Conservation (phyloP, 2,329 filamentous ascomycete genomes). For the Xylaria sp. region DNA sequence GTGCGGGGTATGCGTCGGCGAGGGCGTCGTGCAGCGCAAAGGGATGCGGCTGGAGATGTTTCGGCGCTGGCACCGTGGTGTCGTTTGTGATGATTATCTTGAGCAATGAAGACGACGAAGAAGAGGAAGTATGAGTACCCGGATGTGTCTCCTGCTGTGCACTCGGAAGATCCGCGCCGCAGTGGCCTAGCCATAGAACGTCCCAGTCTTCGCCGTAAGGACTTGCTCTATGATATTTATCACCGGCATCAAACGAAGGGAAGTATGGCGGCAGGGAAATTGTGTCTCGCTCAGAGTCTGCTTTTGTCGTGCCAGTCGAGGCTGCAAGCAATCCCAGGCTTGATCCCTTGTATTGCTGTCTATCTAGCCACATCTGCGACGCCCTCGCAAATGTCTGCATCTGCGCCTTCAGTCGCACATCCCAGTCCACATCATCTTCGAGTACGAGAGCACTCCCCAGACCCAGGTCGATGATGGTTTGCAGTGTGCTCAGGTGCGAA, state of each 20-base stretch:
- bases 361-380: slow-evolving; percentile 36
- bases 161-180: slow-evolving; percentile 33
- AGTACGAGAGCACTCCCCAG: slow-evolving; percentile 56
- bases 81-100: slow-evolving; percentile 29
- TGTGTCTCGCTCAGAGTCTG: neutral
- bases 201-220: slow-evolving; percentile 36
- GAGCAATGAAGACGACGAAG: slow-evolving; percentile 9
- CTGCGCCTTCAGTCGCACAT: slow-evolving; percentile 56
- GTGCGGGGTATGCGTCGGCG: slow-evolving; percentile 37
- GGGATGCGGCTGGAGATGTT: slow-evolving; percentile 38
- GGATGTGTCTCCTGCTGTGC: neutral
- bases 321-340: neutral
- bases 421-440: slow-evolving; percentile 65
- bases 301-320: neutral
- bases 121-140: neutral
- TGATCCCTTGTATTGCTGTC: slow-evolving; percentile 6
- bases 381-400: slow-evolving; percentile 49
- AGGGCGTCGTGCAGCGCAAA: slow-evolving; percentile 33
- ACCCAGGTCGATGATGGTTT: slow-evolving; percentile 51
- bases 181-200: slow-evolving; percentile 39
- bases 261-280: neutral
- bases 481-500: slow-evolving; percentile 47
- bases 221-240: neutral
- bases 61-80: slow-evolving; percentile 33
- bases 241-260: too few species aligned